Conservation (phyloP, 495 filamentous ascomycete species). For the Penicillium herquei region DNA sequence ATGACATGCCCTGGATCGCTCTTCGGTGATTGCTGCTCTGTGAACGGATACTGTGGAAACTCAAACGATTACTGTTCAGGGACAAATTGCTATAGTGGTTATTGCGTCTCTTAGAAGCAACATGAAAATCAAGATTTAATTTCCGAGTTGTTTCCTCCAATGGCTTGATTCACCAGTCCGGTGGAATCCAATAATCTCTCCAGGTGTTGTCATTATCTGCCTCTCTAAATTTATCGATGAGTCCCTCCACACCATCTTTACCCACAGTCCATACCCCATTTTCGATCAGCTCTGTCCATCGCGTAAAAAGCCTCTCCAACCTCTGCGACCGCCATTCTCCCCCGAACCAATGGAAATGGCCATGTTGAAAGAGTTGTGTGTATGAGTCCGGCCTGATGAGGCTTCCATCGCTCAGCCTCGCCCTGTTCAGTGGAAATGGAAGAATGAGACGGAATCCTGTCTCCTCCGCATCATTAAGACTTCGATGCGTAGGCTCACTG, state of each 20-base stretch:
- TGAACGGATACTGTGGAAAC: too few relatives aligned
- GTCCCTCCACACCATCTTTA: constrained; percentile 35
- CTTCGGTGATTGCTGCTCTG: too few relatives aligned
- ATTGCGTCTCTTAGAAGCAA: too few relatives aligned
- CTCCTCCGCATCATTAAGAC: constrained; percentile 10
- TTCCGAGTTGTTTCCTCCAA: too few relatives aligned
- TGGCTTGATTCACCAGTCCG: neutral
- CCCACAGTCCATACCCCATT: constrained; percentile 41
- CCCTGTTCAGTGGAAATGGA: constrained; percentile 20
- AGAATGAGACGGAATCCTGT: constrained; percentile 20
- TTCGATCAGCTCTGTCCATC: constrained; percentile 38
- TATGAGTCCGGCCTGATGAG: constrained; percentile 15
- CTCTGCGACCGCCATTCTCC: constrained; percentile 33
- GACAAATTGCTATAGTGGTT: too few relatives aligned
- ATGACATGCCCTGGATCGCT: too few relatives aligned
- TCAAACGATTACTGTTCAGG: too few relatives aligned
- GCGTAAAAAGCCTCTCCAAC: constrained; percentile 29
- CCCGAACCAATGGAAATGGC: constrained; percentile 33
- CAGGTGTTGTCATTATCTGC: constrained; percentile 27
- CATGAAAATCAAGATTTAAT: too few relatives aligned
- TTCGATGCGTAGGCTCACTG: constrained; percentile 14
- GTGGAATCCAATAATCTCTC: constrained; percentile 32
- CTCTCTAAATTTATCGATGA: constrained; percentile 39
- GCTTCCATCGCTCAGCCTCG: constrained; percentile 33
- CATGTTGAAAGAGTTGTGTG: constrained; percentile 38